Evolutionary conservation across 2,329 filamentous ascomycete species (phyloP), one percentile per base, ranked within the genome.

Genomic region (Bipolaris bicolor): DNA sequence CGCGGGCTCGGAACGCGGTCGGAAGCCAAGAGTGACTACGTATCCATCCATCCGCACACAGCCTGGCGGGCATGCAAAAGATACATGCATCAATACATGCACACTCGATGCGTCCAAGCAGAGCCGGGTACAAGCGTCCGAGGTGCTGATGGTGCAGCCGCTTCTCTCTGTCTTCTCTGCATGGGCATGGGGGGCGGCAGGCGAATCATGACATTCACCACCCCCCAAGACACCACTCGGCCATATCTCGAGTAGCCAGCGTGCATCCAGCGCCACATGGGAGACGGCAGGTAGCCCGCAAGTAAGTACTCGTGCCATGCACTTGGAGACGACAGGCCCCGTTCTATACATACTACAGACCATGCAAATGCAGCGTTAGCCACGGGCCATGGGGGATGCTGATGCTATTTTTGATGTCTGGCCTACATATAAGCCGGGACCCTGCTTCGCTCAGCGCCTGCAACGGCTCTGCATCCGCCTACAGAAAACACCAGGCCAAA

Each of bases 371-470:
- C 33, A 48, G 45, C 24, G 10, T 39, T 37, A 26, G 43, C 45
- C 58, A 48, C 50, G 55, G 55, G 44, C 54, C 62, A 63, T 61
- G 66, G 58, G 33, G 13, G 33, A 63, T 57, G 16, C 24, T 37
- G 55, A 44, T 63, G 47, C 68, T 71, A 71, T 69, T 71, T 67
- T 67, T 68, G 64, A 49, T 34, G 43, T 53, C 49, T 55, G 46
- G 24, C 48, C 52, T 61, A 69, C 62, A 65, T 69, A 68, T 65
- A 68, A 47, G 54, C 45, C 45, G 43, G 36, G 31, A 37, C 57
- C 55, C 52, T 61, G 43, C 49, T 51, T 56, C 9, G 7, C 26
- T 29, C 41, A 11, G 47, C 44, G 24, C 60, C 50, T 62, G 36
- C 58, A 62, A 63, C 36, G 13, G 36, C 61, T 55, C 49, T 49